Base-by-base conservation (phyloP, 106 monocot species). In the Iris macrosiphon region DNA sequence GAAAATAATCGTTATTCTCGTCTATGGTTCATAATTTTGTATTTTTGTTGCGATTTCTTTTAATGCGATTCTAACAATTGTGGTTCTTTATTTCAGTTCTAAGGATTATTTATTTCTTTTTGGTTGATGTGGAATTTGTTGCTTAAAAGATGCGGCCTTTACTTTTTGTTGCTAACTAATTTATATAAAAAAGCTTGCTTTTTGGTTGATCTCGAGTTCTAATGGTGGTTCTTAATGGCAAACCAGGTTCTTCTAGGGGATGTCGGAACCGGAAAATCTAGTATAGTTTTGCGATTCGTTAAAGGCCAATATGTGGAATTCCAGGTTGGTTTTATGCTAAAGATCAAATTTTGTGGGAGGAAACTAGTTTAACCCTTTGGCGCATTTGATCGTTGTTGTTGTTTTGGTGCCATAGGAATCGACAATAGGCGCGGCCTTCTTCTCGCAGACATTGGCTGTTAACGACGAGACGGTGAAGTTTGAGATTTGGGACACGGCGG, bases 401-500 rank as follows among this genome's bases (percentile, higher is more conserved):
- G 33, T 38, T 44, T 13, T 66, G n/a, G 15, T 46, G 8, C 15
- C 71, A 42, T 18, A 93, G 93, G 93, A 93, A 69, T 93, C 93
- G 18, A 93, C 93, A 23, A 93, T 93, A 49, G 93, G 93, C 8
- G 93, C 93, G 18, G 93, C 93, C 0, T 93, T 93, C 66, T 93
- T 93, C 70, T 65, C 87, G 12, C 80, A 84, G 53, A 72, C 80
- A 6, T 27, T 87, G 20, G 72, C 94, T 4, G 64, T 81, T 10
- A 82, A 78, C 41, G 84, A 94, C 49, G 67, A 82, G 45, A 78
- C 85, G 1, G 84, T 94, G 55, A 94, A 94, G 49, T 85, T 94
- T 63, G 94, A 94, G 66, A 94, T 94, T 16, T 94, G 88, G 88
- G 94, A 94, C 61, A 94, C 94, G 1, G 94, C 94, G 17, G 94